Evolutionary conservation across 2,329 filamentous ascomycete genomes (phyloP).

Genomic region (Chaetomiaceae sp.): DNA sequence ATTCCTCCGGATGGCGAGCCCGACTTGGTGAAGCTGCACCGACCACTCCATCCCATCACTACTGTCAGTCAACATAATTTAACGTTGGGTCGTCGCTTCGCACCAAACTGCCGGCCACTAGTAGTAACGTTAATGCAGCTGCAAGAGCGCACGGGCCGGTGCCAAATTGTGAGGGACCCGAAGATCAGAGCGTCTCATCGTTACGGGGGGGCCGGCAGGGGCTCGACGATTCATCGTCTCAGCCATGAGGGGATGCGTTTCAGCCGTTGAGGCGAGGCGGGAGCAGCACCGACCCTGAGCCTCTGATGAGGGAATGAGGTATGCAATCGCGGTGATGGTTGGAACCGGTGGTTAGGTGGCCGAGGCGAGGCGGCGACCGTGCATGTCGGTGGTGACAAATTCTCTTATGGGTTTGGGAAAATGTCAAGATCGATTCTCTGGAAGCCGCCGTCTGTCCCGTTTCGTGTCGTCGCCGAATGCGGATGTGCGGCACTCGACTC

Average conservation of each 20-base stretch:
- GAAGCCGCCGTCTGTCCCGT: not conserved
- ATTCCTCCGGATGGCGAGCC: no score
- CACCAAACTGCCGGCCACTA: no score
- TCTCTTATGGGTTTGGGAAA: not conserved
- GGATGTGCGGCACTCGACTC: not conserved
- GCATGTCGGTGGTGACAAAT: no score
- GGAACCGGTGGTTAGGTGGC: no score
- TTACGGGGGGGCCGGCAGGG: not conserved
- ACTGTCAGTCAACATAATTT: no score
- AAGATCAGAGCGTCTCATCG: not conserved
- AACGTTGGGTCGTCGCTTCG: no score
- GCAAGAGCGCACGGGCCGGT: not conserved
- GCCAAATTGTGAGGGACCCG: constrained; percentile 2
- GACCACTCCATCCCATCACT: no score
- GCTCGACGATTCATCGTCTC: constrained; percentile 15
- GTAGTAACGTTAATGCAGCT: not conserved
- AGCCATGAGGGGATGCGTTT: constrained; percentile 10
- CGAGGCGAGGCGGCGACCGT: not conserved
- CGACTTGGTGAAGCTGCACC: no score
- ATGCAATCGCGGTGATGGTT: not conserved
- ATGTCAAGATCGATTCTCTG: not conserved
- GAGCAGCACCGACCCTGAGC: not conserved
- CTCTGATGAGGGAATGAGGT: no score
- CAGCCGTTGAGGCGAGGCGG: constrained; percentile 1
- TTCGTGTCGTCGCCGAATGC: not conserved